These are phyloP conservation scores for Botrytis aclada DNA, from an alignment of 2,329 filamentous ascomycete species.

Conservation along the genomic window DNA sequence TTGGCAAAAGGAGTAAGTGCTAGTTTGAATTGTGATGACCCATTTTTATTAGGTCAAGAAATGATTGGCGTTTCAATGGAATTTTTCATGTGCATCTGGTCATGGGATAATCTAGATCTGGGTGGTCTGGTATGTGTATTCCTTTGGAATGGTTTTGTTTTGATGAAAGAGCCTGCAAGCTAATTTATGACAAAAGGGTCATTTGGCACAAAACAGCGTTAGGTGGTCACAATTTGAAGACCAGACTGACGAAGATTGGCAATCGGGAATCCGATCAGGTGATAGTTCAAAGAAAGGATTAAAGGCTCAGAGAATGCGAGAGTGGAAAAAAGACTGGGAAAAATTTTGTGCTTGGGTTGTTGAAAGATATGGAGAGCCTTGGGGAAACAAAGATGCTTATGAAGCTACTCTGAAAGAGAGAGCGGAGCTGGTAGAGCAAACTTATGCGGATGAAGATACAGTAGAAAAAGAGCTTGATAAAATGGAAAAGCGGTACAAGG, in stretches of 20 bases:
- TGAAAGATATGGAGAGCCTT: constrained; percentile 55
- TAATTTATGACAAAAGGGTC: constrained; percentile 23
- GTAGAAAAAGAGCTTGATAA: neutral
- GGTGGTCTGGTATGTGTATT: constrained; percentile 67
- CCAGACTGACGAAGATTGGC: constrained; percentile 67
- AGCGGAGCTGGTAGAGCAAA: neutral
- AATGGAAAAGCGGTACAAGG: neutral
- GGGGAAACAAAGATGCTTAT: neutral
- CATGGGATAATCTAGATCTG: constrained; percentile 82
- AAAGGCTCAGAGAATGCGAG: constrained; percentile 66
- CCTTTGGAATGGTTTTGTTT: neutral
- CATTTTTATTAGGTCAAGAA: constrained; percentile 81
- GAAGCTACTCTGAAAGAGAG: neutral
- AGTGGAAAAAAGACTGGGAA: constrained; percentile 82
- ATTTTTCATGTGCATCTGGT: constrained; percentile 87
- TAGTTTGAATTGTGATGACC: constrained; percentile 84
- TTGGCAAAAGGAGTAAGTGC: constrained; percentile 78
- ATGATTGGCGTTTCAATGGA: constrained; percentile 78
- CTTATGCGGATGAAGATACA: neutral
- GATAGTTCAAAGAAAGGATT: constrained; percentile 60
- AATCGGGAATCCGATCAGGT: constrained; percentile 65
- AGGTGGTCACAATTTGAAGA: constrained; percentile 85
- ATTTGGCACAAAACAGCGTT: constrained; percentile 82
- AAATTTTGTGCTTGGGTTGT: constrained; percentile 85
- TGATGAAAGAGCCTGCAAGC: neutral